Evolutionary conservation across 495 filamentous ascomycete genomes (phyloP), one percentile per base, ranked within the genome.

Genomic region (Lasiosphaeria ovina): DNA sequence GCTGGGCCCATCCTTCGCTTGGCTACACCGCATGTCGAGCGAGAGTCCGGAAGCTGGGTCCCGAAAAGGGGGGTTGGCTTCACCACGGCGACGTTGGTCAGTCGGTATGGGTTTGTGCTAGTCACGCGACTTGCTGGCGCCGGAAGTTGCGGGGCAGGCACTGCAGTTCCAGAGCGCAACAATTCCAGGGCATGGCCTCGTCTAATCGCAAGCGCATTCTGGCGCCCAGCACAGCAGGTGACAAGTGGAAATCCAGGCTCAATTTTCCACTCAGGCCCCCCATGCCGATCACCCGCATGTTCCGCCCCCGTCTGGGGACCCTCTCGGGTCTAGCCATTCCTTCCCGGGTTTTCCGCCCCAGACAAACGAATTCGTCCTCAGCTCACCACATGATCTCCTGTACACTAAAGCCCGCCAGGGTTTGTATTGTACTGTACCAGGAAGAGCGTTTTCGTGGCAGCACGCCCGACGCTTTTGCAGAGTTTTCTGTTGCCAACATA

Each of bases 201-300:
- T 47, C 16, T 47, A 47, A 47, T 47, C 16, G 44, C 12, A 47
- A 47, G 44, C 16, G 44, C 44, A 47, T 9, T 9, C 44, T 47
- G 44, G 44, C 44, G 5, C 12, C 44, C 44, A 24, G 24, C 24
- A 24, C 24, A 24, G 24, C 44, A 47, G 44, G 44, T 47, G 44
- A 47, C 44, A 24, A 24, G 24, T 24, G 24, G 24, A 24, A 24
- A 24, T 2, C 24, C 24, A 24, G 24, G 24, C 24, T 24, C 24
- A 24, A 24, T 24, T 24, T 24, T 24, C 24, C 44, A 47, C 44
- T 7, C 11, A 4, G 12, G 16, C 31, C 48, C 48, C 48, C 48
- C 48, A 51, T 51, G 31, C 51, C 51, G 51, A 53, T 36, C 33
- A 53, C 51, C 51, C 51, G 51, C 34, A 16, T 53, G 31, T 53